A percentile compares a stretch with the other conserved stretches of the same genome.
Evolutionary conservation across 768 basidiomycete species (phyloP).

Genomic region (Mrakia gelida): DNA sequence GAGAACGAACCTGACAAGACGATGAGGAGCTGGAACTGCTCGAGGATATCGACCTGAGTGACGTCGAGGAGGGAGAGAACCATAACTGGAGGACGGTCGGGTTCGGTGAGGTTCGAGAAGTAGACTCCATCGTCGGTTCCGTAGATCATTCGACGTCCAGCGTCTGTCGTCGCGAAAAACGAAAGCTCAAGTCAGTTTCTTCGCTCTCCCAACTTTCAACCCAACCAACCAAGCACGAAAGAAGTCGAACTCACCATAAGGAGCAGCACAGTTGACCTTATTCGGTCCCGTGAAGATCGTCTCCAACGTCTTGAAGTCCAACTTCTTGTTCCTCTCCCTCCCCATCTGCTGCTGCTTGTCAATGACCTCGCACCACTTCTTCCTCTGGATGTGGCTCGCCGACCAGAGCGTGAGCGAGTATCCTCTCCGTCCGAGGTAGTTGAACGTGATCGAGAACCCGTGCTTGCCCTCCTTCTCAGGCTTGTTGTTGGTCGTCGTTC

Average conservation of each 20-base stretch:
- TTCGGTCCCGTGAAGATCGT: constrained; percentile 81
- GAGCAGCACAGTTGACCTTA: constrained; percentile 87
- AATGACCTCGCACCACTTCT: constrained; percentile 92
- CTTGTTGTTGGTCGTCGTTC: constrained; percentile 26
- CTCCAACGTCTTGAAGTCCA: constrained; percentile 79
- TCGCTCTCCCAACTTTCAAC: background rate
- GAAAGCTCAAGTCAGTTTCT: background rate
- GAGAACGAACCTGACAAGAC: constrained; percentile 81
- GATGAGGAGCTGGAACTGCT: constrained; percentile 90
- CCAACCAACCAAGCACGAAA: background rate
- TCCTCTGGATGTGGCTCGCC: constrained; percentile 71
- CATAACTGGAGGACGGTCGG: constrained; percentile 60
- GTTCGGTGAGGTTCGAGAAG: constrained; percentile 77
- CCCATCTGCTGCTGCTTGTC: constrained; percentile 80
- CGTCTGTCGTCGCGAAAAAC: constrained; percentile 41
- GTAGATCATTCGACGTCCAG: constrained; percentile 81
- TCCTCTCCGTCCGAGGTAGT: constrained; percentile 85
- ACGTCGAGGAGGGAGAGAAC: constrained; percentile 86
- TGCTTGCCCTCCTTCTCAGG: constrained; percentile 56
- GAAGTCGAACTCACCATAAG: constrained; percentile 59
- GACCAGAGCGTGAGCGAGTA: constrained; percentile 92
- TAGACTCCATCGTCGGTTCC: constrained; percentile 98
- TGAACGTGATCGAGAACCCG: constrained; percentile 86
- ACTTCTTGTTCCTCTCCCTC: constrained; percentile 76
- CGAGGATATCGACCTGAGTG: constrained; percentile 89